Conservation (phyloP, 805 yeast species). For the Ogataea nitratoaversa region DNA sequence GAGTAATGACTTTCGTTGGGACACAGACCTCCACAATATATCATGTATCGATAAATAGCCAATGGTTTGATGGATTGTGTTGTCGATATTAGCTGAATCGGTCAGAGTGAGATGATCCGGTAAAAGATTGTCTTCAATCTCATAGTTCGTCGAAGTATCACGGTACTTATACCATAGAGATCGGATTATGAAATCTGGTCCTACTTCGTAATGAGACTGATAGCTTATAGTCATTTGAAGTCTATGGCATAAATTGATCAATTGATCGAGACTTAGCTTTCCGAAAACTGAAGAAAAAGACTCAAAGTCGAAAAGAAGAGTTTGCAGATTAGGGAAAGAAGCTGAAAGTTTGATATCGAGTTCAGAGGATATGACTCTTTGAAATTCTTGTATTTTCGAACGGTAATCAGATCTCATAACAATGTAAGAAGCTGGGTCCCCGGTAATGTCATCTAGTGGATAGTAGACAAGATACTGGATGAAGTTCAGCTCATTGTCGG, state of each 20-base stretch:
- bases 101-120: not conserved
- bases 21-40: constrained; percentile 1
- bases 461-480: constrained; percentile 29
- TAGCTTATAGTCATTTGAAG: constrained; percentile 2
- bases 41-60: constrained; percentile 9
- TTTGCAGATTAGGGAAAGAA: constrained; percentile 4
- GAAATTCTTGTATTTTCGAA: constrained; percentile 1
- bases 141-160: not conserved
- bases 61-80: not conserved
- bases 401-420: constrained; percentile 3
- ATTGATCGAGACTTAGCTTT: not conserved
- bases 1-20: not conserved
- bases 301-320: constrained; percentile 1
- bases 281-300: constrained; percentile 2
- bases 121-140: not conserved
- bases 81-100: not conserved
- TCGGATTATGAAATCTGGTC: constrained; percentile 11
- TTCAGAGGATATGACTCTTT: not conserved
- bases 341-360: constrained; percentile 2
- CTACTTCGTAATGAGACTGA: constrained; percentile 4
- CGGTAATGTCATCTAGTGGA: constrained; percentile 41
- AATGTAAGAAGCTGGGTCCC: constrained; percentile 21
- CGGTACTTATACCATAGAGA: constrained; percentile 15
- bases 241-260: constrained; percentile 2
- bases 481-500: constrained; percentile 2